A percentile compares a stretch with the other conserved stretches of the same genome.
Conservation (phyloP, 192 early-diverging fungal species). For the Cladochytrium replicatum region DNA sequence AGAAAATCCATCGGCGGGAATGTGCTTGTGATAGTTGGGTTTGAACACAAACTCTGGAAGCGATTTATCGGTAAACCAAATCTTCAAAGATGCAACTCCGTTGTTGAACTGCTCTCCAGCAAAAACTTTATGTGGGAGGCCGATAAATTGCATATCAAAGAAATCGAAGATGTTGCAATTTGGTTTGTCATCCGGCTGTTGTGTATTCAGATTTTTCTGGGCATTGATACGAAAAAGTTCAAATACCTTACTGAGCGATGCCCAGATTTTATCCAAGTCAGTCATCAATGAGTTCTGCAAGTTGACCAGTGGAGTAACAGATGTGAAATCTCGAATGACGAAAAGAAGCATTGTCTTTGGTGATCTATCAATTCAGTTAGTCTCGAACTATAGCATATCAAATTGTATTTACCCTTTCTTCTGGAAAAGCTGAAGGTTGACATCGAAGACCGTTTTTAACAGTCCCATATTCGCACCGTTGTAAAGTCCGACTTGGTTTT, state of each 20-base stretch:
- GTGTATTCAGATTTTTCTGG: no score
- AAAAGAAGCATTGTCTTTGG: conserved; percentile 91
- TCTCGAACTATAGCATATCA: no score
- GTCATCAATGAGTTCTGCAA: conserved; percentile 64
- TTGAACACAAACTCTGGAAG: conserved; percentile 75
- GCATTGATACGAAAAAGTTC: no score
- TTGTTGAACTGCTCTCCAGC: conserved; percentile 75
- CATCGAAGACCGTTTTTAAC: conserved; percentile 98
- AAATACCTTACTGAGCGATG: conserved; percentile 70
- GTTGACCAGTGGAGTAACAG: conserved; percentile 71
- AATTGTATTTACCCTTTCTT: conserved; percentile 52
- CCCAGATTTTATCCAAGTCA: conserved; percentile 91
- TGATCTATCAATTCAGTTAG: conserved; percentile 47
- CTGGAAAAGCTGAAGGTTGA: conserved; percentile 95
- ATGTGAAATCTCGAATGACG: conserved; percentile 93
- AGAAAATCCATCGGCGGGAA: conserved; percentile 93
- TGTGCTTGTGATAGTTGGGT: conserved; percentile 73
- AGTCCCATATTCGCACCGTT: conserved; percentile 98
- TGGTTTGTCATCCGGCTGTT: conserved; percentile 70
- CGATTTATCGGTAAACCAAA: conserved; percentile 58
- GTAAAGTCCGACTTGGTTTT: conserved; percentile 90
- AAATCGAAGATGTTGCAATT: conserved; percentile 67
- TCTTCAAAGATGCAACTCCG: conserved; percentile 52
- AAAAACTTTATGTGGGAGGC: conserved; percentile 84
- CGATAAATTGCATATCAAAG: conserved; percentile 85